Evolutionary conservation across 2,329 filamentous ascomycete species (phyloP).

Genomic region (Nigrospora oryzae): DNA sequence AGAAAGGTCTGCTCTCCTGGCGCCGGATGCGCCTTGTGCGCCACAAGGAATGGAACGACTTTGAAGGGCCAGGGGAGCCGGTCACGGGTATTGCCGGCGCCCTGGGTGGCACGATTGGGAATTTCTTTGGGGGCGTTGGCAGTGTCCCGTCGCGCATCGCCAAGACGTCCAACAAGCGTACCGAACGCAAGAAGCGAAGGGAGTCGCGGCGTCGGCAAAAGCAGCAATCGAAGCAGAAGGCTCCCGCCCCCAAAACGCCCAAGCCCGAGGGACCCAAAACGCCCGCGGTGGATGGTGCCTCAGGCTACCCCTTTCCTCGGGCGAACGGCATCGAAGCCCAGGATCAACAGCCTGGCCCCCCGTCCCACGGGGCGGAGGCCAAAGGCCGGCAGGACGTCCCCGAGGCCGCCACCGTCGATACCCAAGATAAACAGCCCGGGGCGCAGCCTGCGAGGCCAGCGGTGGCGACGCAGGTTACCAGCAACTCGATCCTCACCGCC

Average conservation of each 20-base stretch:
- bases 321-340: conserved; percentile 7
- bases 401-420: not conserved
- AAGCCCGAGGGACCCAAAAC: conserved; percentile 1
- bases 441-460: not conserved
- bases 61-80: conserved; percentile 66
- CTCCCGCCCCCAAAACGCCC: conserved; percentile 7
- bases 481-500: conserved; percentile 11
- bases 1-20: conserved; percentile 53
- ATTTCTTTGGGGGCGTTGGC: conserved; percentile 54
- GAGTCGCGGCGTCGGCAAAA: conserved; percentile 19
- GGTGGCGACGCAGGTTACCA: not conserved
- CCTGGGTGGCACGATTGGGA: conserved; percentile 47
- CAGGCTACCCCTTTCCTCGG: not conserved
- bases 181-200: conserved; percentile 38
- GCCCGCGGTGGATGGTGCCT: not conserved
- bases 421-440: not conserved
- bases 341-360: conserved; percentile 7
- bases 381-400: not conserved
- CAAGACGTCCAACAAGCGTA: conserved; percentile 46
- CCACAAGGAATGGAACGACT: conserved; percentile 69
- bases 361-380: conserved; percentile 7
- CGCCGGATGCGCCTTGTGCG: conserved; percentile 54
- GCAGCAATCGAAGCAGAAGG: conserved; percentile 9
- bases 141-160: conserved; percentile 54
- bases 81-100: conserved; percentile 58